Evolutionary conservation across 176 grass and related monocot genomes (phyloP).

Genomic region (Carex littledalei): DNA sequence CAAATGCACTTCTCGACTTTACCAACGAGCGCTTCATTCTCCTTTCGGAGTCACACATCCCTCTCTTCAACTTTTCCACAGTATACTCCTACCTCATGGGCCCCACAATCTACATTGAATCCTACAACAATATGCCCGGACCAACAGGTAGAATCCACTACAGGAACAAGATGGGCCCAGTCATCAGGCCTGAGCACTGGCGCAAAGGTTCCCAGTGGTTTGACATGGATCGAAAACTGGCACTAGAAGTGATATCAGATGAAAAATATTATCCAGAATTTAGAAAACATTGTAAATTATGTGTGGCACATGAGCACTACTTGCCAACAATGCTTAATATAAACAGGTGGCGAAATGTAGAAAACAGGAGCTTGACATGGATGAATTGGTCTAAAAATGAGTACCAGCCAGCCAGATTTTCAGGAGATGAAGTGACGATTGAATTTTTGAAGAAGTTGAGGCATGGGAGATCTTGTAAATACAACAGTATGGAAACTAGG

Average conservation of each 20-base stretch:
- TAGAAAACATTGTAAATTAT: slow-evolving; percentile 18
- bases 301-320: slow-evolving; percentile 31
- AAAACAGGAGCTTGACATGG: slow-evolving; percentile 31
- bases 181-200: slow-evolving; percentile 20
- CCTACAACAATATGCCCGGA: slow-evolving; percentile 1
- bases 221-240: slow-evolving; percentile 27
- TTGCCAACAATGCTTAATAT: slow-evolving; percentile 26
- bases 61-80: slow-evolving; percentile 30
- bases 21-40: slow-evolving; percentile 29
- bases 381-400: slow-evolving; percentile 3
- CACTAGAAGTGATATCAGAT: slow-evolving; percentile 26
- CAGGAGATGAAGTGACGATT: not conserved
- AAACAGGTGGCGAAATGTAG: not conserved
- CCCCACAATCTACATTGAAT: slow-evolving; percentile 16
- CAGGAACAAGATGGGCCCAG: not conserved
- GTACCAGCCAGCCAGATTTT: slow-evolving; percentile 1
- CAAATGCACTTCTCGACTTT: slow-evolving; percentile 25
- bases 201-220: slow-evolving; percentile 35
- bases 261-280: slow-evolving; percentile 27
- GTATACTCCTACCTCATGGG: slow-evolving; percentile 29
- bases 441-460: slow-evolving; percentile 22
- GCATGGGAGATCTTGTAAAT: slow-evolving; percentile 22
- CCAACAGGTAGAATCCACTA: not conserved
- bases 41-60: slow-evolving; percentile 23
- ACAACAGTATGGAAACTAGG: slow-evolving; percentile 17